Percentiles rank a stretch among this genome's conserved stretches.
Evolutionary conservation across 352 stramenopile species (phyloP).

Genomic region (Phytophthora sojae): DNA sequence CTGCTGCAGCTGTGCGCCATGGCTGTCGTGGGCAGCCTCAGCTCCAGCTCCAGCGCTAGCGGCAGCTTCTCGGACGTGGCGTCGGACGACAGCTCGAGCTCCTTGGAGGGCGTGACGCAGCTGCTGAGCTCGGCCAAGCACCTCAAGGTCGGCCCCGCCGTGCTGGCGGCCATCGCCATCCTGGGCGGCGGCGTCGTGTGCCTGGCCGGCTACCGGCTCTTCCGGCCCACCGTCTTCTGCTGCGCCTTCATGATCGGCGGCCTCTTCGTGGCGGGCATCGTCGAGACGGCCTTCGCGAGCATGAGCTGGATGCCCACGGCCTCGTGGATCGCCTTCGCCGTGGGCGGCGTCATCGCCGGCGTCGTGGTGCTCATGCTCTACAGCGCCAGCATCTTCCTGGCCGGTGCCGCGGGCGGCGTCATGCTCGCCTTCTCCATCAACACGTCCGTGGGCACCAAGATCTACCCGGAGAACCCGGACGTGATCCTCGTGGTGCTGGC

Average conservation of each 20-base stretch:
- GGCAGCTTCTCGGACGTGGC: slow-evolving; percentile 13
- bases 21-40: slow-evolving; percentile 23
- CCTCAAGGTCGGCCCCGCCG: slow-evolving; percentile 51
- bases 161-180: slow-evolving; percentile 61
- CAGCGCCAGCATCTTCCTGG: slow-evolving; percentile 57
- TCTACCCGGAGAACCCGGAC: slow-evolving; percentile 59
- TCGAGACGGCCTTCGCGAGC: slow-evolving; percentile 58
- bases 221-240: slow-evolving; percentile 68
- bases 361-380: slow-evolving; percentile 60
- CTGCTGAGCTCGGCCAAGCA: slow-evolving; percentile 51
- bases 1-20: slow-evolving; percentile 33
- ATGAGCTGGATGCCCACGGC: slow-evolving; percentile 60
- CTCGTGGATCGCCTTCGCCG: slow-evolving; percentile 64
- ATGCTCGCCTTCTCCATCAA: slow-evolving; percentile 65
- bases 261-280: slow-evolving; percentile 62
- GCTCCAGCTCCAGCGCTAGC: not conserved
- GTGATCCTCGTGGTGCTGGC: slow-evolving; percentile 54
- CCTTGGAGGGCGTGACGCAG: slow-evolving; percentile 38
- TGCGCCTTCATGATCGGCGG: slow-evolving; percentile 79
- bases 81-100: slow-evolving; percentile 27
- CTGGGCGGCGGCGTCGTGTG: slow-evolving; percentile 55
- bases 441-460: slow-evolving; percentile 53
- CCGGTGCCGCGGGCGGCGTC: slow-evolving; percentile 51
- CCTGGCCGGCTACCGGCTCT: slow-evolving; percentile 61
- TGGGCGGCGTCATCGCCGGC: slow-evolving; percentile 50